phyloP scores from a whole-genome alignment of 2,329 filamentous ascomycete species.

The Monosporascus sp. region DNA sequence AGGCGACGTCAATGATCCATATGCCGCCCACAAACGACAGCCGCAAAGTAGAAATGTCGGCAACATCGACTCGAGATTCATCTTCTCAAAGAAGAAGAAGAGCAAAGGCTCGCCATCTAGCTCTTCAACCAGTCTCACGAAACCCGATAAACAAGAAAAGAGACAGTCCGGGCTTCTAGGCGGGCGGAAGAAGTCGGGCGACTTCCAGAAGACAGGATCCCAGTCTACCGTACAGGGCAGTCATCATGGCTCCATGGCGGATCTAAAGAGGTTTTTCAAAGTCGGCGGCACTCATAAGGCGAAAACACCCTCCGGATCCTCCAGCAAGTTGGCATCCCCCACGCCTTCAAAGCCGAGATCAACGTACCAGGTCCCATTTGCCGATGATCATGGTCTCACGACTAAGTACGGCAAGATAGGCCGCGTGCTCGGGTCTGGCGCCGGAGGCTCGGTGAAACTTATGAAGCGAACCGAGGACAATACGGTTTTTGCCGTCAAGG shows the following conservation, averaged over 20 bases:
- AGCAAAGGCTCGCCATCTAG: conserved; percentile 52
- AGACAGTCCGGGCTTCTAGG: conserved; percentile 41
- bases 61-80: conserved; percentile 71
- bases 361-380: conserved; percentile 72
- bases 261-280: conserved; percentile 95
- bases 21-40: conserved; percentile 73
- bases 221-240: conserved; percentile 42
- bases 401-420: conserved; percentile 96
- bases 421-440: conserved; percentile 86
- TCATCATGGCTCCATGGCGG: conserved; percentile 79
- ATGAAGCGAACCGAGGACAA: conserved; percentile 92
- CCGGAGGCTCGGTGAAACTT: conserved; percentile 86
- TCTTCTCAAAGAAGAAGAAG: conserved; percentile 74
- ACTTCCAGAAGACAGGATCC: conserved; percentile 41
- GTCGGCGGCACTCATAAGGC: conserved; percentile 65
- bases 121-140: conserved; percentile 46
- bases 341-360: conserved; percentile 39
- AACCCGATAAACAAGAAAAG: conserved; percentile 42
- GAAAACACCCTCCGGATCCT: conserved; percentile 48
- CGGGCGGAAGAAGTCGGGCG: conserved; percentile 31
- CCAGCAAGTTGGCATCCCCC: not conserved
- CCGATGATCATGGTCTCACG: conserved; percentile 83
- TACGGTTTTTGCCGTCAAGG: conserved; percentile 94
- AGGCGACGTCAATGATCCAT: conserved; percentile 78
- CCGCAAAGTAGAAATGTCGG: conserved; percentile 60